Base-by-base conservation (phyloP, 2,329 filamentous ascomycete genomes). In the Ophiostoma angusticollis region DNA sequence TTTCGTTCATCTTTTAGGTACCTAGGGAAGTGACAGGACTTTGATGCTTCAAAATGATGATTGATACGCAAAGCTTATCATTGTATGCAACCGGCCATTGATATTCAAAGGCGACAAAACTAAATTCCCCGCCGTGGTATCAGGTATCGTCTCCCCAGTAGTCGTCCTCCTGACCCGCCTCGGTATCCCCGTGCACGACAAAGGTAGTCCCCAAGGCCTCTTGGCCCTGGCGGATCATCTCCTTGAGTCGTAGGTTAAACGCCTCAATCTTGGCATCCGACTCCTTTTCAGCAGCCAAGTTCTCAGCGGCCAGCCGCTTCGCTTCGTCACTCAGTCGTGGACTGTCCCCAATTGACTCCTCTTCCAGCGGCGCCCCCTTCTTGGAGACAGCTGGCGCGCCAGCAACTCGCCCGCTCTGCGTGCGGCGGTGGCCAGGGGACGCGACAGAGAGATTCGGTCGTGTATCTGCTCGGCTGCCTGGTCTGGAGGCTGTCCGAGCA, bases 221-320 rank as follows among this genome's bases (percentile, higher is more conserved):
- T 50, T 80, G 80, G 1, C 87, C 91, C 58, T 96, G 80, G 2
- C 78, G 70, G 39, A 98, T 93, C 81, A 98, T 85, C 24, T 79
- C 81, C 53, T 82, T 74, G 34, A 96, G 63, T 50, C 82, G 76
- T 34, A 74, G 69, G 54, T 91, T 93, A 58, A 96, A 77, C 19
- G 80, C 74, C 35, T 76, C 77, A 49, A 96, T 80, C 37, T 80
- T 78, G 31, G 78, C 74, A 49, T 96, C 86, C 7, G 83, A 73
- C 49, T 87, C 79, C 32, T 77, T 68, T 50, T 94, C 85, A 42
- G 83, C 81, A 36, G 74, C 73, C 18, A 77, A 67, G 47, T 80
- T 73, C 52, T 75, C 72, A n/a, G 78, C 77, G 6, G 84, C 78
- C 40, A 87, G 74, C 31, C 73, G 71, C 53, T 80, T 79, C 6